Evolutionary conservation across 1,139 yeast species (phyloP), one percentile per base, ranked within the genome.

Genomic region (Sporopachydermia cereana): DNA sequence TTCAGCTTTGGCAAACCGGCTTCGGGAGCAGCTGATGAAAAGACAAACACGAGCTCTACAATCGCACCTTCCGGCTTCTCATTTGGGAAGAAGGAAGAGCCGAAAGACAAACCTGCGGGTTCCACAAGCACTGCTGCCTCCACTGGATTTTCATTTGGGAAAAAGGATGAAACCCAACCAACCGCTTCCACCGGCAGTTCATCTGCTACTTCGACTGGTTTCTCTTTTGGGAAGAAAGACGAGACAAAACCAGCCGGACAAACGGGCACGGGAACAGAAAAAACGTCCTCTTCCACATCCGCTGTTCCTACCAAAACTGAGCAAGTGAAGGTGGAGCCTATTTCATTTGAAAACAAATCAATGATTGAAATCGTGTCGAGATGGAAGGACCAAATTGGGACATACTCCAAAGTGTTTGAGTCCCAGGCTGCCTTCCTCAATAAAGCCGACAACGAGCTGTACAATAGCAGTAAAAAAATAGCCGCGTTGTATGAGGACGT

Each of bases 351-450:
- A 55, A 91, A 91, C 64, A 86, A 86, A 59, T 86, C 96, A 1
- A 69, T 91, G 59, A 97, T 91, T 56, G 98, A 91, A 59, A 73
- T 91, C 51, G 84, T 93, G 45, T 76, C 88, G 27, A 88, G 84
- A 62, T 93, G 98, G 99, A 84, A 96, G 1, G 77, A 78, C 48
- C 95, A 93, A 54, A 66, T 91, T 49, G 71, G 89, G 2, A 72
- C 76, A 21, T 79, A 94, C 0, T 76, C 91, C 1, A 70, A 72
- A 24, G 79, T 84, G 31, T 91, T 89, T 63, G 82, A 81, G 49
- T 63, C 72, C n/a, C 93, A 84, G 57, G 82, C 95, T 18, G 66
- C 70, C 18, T 83, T 81, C 50, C 79, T 89, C 24, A 79, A 81
- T 50, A 72, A 74, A 46, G 89, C 96, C 95, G 98, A 93, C 61